Percentiles rank a stretch among this genome's conserved stretches.
These are phyloP conservation scores for Adansonia gregorii DNA, from an alignment of 441 rosid species.

Conservation along the genomic window DNA sequence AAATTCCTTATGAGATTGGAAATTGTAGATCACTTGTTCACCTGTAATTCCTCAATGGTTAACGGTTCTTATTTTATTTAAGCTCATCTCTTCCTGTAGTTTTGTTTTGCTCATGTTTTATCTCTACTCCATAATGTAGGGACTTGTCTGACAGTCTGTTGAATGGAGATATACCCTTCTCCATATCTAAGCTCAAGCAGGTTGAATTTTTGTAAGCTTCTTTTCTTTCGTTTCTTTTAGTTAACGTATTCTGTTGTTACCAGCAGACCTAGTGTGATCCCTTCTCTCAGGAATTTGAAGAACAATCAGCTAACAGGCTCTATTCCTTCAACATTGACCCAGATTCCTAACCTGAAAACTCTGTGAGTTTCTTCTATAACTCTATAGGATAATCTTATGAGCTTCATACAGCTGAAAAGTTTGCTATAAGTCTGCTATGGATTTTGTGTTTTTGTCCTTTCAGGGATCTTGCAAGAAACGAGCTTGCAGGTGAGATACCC, in stretches of 20 bases:
- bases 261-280: background rate
- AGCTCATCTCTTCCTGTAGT: background rate
- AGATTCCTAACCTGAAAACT: constrained; percentile 78
- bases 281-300: constrained; percentile 62
- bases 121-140: constrained; percentile 39
- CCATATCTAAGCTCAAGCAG: constrained; percentile 78
- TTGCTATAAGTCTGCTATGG: background rate
- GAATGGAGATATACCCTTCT: constrained; percentile 83
- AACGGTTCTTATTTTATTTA: background rate
- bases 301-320: constrained; percentile 84
- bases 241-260: no score
- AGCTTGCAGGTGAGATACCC: constrained; percentile 83
- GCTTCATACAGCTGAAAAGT: background rate
- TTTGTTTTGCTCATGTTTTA: background rate
- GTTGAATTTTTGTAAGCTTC: constrained; percentile 43
- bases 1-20: constrained; percentile 94
- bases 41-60: constrained; percentile 43
- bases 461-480: constrained; percentile 88
- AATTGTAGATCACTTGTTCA: constrained; percentile 66
- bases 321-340: constrained; percentile 85
- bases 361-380: constrained; percentile 52
- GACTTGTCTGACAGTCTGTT: constrained; percentile 72
- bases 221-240: no score
- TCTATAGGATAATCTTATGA: background rate
- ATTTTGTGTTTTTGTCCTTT: background rate